Conservation (phyloP, 2,329 filamentous ascomycete species). For the Tolypocladium cylindrosporum region DNA sequence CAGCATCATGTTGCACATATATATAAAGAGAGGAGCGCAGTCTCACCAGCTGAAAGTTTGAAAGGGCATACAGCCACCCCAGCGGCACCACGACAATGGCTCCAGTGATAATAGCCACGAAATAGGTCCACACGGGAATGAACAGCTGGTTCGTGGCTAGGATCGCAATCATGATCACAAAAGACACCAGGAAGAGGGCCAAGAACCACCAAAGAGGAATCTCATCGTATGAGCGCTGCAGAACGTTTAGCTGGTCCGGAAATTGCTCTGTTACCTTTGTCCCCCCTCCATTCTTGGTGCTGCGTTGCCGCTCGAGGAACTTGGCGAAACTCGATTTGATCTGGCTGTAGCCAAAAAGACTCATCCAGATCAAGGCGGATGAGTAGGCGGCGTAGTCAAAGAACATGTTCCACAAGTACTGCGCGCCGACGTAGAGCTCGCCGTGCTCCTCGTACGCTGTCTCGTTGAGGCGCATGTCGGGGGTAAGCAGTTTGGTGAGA, state of each 20-base stretch:
- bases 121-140: slow-evolving; percentile 50
- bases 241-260: slow-evolving; percentile 46
- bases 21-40: not conserved
- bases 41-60: slow-evolving; percentile 34
- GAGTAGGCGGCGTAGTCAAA: slow-evolving; percentile 51
- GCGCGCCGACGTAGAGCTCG: slow-evolving; percentile 46
- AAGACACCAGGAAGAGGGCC: slow-evolving; percentile 35
- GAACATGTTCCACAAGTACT: slow-evolving; percentile 48
- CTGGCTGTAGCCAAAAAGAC: slow-evolving; percentile 41
- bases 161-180: slow-evolving; percentile 38
- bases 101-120: slow-evolving; percentile 45
- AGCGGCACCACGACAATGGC: slow-evolving; percentile 46
- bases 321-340: slow-evolving; percentile 34
- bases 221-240: slow-evolving; percentile 46
- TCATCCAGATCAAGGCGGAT: slow-evolving; percentile 49
- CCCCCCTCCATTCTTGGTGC: slow-evolving; percentile 12
- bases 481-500: slow-evolving; percentile 19
- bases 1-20: not conserved
- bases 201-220: slow-evolving; percentile 51
- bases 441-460: slow-evolving; percentile 38
- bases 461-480: slow-evolving; percentile 32
- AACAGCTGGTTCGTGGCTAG: slow-evolving; percentile 41
- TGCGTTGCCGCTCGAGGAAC: slow-evolving; percentile 24
- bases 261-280: slow-evolving; percentile 43
- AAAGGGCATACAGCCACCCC: slow-evolving; percentile 49